These are phyloP conservation scores for Tulasnella sp. DNA, from an alignment of 768 basidiomycete genomes.

Conservation along the genomic window DNA sequence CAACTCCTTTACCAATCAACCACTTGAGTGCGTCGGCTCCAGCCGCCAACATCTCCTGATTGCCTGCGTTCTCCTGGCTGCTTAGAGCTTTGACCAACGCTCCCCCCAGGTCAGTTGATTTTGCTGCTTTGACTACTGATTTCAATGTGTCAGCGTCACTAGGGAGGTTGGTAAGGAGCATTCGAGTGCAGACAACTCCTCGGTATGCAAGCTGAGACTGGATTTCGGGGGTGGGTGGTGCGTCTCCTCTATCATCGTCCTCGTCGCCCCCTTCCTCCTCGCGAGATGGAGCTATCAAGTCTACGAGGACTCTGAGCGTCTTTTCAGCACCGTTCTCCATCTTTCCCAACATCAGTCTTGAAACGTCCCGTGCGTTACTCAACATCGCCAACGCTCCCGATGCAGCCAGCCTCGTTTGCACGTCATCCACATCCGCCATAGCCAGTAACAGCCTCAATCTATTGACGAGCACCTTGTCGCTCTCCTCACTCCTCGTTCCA, in stretches of 20 bases:
- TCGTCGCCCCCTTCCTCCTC: conserved; percentile 40
- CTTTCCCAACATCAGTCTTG: conserved; percentile 58
- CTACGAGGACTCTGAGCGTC: conserved; percentile 56
- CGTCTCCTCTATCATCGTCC: conserved; percentile 40
- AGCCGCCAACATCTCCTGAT: conserved; percentile 46
- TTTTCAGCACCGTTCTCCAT: conserved; percentile 64
- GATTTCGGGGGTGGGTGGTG: conserved; percentile 32
- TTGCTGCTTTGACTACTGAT: conserved; percentile 50
- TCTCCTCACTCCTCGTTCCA: conserved; percentile 41
- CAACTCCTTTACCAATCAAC: conserved; percentile 34
- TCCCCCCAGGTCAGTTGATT: conserved; percentile 51
- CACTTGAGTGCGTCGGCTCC: conserved; percentile 52
- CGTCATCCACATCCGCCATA: conserved; percentile 80
- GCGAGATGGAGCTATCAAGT: conserved; percentile 41
- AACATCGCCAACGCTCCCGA: conserved; percentile 85
- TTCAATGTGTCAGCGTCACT: conserved; percentile 37
- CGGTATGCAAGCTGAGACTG: conserved; percentile 67
- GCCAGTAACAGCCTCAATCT: conserved; percentile 77
- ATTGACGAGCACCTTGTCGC: conserved; percentile 35
- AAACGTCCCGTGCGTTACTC: conserved; percentile 52
- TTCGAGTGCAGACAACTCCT: conserved; percentile 68
- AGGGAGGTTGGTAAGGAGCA: conserved; percentile 53
- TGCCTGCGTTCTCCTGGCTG: conserved; percentile 40
- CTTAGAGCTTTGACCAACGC: conserved; percentile 54
- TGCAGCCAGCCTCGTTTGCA: conserved; percentile 81